Evolutionary conservation across 1,284 basidiomycete species (phyloP).

Genomic region (Hemileia vastatrix): DNA sequence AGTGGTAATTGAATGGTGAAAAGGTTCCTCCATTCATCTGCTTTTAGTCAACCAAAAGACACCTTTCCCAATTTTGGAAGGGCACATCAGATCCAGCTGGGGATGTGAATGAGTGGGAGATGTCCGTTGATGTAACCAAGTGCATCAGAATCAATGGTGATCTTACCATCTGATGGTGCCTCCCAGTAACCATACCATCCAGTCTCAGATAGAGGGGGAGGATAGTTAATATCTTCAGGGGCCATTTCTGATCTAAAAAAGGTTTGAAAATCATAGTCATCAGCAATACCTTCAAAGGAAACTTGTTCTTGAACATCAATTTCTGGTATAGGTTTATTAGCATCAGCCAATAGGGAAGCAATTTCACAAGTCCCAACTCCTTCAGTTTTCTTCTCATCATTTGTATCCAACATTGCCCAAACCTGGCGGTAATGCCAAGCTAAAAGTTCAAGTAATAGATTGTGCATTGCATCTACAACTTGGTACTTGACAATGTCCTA

Average conservation of each 20-base stretch:
- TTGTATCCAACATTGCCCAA: not conserved
- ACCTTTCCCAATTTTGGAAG: not conserved
- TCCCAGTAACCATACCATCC: not conserved
- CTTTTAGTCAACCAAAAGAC: not conserved
- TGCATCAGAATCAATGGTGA: not conserved
- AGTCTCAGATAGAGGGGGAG: not conserved
- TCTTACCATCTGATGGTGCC: not conserved
- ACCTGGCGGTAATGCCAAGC: not conserved
- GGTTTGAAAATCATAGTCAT: not conserved
- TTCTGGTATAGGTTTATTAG: not conserved
- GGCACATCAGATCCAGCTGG: not conserved
- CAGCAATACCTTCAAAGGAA: not conserved
- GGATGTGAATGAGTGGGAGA: not conserved
- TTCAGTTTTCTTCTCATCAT: not conserved
- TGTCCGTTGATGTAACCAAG: not conserved
- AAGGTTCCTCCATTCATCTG: not conserved
- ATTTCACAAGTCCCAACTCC: not conserved
- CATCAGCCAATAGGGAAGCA: not conserved
- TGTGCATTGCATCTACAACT: not conserved
- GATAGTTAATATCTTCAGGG: not conserved
- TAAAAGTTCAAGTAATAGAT: not conserved
- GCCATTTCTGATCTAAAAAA: not conserved
- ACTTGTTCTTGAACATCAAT: not conserved
- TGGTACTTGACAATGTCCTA: not conserved
- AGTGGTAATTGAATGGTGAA: conserved; percentile 4